Base-by-base conservation (phyloP, 768 basidiomycete species). In the Suillus alpinus region DNA sequence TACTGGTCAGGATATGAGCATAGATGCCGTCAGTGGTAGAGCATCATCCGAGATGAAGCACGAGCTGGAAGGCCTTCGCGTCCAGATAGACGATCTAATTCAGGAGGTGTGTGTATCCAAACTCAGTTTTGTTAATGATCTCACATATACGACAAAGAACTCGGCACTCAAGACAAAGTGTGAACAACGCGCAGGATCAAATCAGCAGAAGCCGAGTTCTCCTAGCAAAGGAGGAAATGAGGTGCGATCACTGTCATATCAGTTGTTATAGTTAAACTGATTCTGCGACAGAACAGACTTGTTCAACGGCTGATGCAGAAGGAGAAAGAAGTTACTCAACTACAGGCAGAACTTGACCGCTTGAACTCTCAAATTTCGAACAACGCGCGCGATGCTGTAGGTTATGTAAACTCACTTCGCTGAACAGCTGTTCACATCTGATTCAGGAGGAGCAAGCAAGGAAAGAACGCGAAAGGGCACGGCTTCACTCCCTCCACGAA, bases 221-320 rank as follows among this genome's bases (percentile, higher is more conserved):
- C 56, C 74, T 13, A 78, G 81, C 16, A 89, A 82, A 71, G 72
- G 76, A 26, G 86, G 82, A 31, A 73, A 77, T 23, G 90, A 90
- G 78, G 89, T 84, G 66, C 55, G 76, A 62, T 31, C 14, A n/a
- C 52, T 49, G 23, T 14, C n/a, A 53, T 23, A 29, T 13, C 5
- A 12, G 29, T 49, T 20, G 57, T 59, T 10, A 39, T 26, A 0
- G 37, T 16, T 6, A 26, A 13, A 31, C 51, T 29, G 59, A 39
- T 29, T 23, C n/a, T 13, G 4, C 6, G 23, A 89, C 83, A 86
- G 82, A 63, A 81, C 89, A 91, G 90, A 1, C 69, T 95, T 20
- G 84, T 94, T 9, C 91, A 93, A 67, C 85, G 91, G 10, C 78
- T 95, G 16, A 83, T 89, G 3, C 83, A 87, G 70, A 94, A 94